Percentiles rank a stretch among this genome's conserved stretches.
Evolutionary conservation across 805 yeast species (phyloP).

Genomic region (Metahyphopichia silvanorum): DNA sequence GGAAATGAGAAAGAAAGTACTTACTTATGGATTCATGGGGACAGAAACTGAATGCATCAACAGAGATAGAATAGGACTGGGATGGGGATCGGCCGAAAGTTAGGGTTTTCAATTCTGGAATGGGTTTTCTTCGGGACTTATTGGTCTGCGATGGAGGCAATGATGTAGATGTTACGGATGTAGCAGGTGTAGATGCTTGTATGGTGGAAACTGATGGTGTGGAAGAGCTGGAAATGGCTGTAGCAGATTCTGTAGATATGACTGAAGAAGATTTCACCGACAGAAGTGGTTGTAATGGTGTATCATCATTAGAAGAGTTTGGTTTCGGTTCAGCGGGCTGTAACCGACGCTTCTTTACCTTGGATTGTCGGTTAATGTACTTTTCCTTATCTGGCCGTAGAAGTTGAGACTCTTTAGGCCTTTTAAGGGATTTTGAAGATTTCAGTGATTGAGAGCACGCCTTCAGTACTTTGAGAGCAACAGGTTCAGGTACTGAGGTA

Average conservation of each 20-base stretch:
- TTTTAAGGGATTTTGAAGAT: no score
- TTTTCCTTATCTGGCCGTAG: conserved; percentile 11
- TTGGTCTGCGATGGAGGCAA: no score
- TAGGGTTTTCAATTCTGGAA: conserved; percentile 56
- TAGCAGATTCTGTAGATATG: not conserved
- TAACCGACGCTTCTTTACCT: conserved; percentile 9
- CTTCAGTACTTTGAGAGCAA: conserved; percentile 27
- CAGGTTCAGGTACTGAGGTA: not conserved
- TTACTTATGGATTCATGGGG: conserved; percentile 43
- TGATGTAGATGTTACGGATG: no score
- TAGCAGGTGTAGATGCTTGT: conserved; percentile 10
- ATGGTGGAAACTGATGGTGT: conserved; percentile 3
- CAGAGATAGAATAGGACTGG: conserved; percentile 41
- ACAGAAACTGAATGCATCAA: conserved; percentile 63
- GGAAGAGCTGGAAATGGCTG: not conserved
- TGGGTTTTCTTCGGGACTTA: conserved; percentile 24
- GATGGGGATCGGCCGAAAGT: conserved; percentile 27
- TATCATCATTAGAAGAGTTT: not conserved
- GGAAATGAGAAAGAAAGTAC: conserved; percentile 80
- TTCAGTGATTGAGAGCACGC: conserved; percentile 24
- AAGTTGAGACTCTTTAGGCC: conserved; percentile 3
- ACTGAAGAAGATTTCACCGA: not conserved
- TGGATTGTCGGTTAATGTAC: conserved; percentile 9
- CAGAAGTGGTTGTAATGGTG: not conserved
- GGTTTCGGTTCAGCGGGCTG: not conserved